Conservation (phyloP, 495 filamentous ascomycete genomes). For the Xylaria intraflava region DNA sequence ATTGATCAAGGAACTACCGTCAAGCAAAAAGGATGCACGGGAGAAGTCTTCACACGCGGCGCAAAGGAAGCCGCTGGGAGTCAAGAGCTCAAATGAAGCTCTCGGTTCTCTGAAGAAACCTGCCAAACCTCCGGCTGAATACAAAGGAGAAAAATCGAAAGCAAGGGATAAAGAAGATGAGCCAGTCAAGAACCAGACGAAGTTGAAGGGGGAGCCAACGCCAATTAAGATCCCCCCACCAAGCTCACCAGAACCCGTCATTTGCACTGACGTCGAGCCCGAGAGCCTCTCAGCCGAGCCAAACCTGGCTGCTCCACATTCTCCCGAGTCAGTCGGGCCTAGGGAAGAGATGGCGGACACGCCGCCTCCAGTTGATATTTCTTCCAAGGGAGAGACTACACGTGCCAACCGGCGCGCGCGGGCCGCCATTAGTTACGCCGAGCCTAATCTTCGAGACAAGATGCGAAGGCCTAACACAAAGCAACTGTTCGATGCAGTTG, state of each 20-base stretch:
- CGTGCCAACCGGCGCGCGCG: slow-evolving; percentile 60
- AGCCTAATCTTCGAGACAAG: slow-evolving; percentile 78
- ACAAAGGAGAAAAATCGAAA: slow-evolving; percentile 23
- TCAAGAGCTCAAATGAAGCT: slow-evolving; percentile 43
- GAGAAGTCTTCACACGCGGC: slow-evolving; percentile 18
- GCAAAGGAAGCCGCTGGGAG: slow-evolving; percentile 34
- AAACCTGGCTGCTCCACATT: slow-evolving; percentile 26
- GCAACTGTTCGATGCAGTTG: slow-evolving; percentile 65
- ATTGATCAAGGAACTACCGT: slow-evolving; percentile 30
- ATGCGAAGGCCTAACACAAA: slow-evolving; percentile 73
- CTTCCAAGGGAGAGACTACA: slow-evolving; percentile 41
- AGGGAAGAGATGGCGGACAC: slow-evolving; percentile 39
- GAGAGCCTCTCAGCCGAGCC: slow-evolving; percentile 26
- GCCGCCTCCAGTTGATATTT: slow-evolving; percentile 51
- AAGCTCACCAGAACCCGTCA: slow-evolving; percentile 7
- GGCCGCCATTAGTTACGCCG: slow-evolving; percentile 70
- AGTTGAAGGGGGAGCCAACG: slow-evolving; percentile 17
- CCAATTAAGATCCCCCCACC: slow-evolving; percentile 19
- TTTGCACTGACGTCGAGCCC: slow-evolving; percentile 26
- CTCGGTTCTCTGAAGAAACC: slow-evolving; percentile 37
- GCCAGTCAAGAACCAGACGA: slow-evolving; percentile 5
- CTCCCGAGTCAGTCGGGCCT: slow-evolving; percentile 24
- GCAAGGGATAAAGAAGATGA: slow-evolving; percentile 7
- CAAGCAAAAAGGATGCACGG: slow-evolving; percentile 17
- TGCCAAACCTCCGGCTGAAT: slow-evolving; percentile 14